Base-by-base conservation (phyloP, 352 stramenopile genomes). In the Plasmopara viticola region DNA sequence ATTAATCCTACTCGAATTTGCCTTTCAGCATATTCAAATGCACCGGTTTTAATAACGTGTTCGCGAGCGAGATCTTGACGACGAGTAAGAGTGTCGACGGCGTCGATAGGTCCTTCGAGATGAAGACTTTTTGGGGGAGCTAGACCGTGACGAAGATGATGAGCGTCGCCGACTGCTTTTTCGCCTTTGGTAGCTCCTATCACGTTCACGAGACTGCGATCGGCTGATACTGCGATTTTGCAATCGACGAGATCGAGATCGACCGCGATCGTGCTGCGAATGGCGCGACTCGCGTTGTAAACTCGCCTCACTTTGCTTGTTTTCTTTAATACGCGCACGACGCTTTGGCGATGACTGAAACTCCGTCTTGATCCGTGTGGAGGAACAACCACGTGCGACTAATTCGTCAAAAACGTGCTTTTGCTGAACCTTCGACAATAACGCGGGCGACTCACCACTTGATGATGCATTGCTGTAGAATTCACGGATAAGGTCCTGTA, bases 41-140 rank as follows among this genome's bases (percentile, higher is more conserved):
- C 20, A 25, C 20, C 20, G 3, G 44, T 15, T 48, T 13, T 20
- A 49, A 9, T 35, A 5, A 30, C 40, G 53, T 28, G 60, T 70
- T 45, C 62, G 56, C 28, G 69, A 85, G 25, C 57, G 56, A 42
- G 61, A 71, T 25, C 66, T 64, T 29, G 66, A 71, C 9, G 56
- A 44, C 9, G 55, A 69, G 34, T 59, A 67, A 0, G 53, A 46
- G 37, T 48, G 56, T 20, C 57, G 56, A 44, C 30, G 45, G 17
- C 51, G 57, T 49, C 43, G 48, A 15, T 50, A 67, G 29, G 29
- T 52, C 44, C 43, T 62, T 13, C 48, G 14, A 51, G 58, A 52
- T 15, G 59, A 57, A 15, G 43, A 53, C 9, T 35, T 40, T 49
- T 53, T 47, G n/a, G 52, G 58, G 14, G 70, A 79, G 17, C 60